Conservation (phyloP, 768 basidiomycete genomes). For the Mycena galericulata region DNA sequence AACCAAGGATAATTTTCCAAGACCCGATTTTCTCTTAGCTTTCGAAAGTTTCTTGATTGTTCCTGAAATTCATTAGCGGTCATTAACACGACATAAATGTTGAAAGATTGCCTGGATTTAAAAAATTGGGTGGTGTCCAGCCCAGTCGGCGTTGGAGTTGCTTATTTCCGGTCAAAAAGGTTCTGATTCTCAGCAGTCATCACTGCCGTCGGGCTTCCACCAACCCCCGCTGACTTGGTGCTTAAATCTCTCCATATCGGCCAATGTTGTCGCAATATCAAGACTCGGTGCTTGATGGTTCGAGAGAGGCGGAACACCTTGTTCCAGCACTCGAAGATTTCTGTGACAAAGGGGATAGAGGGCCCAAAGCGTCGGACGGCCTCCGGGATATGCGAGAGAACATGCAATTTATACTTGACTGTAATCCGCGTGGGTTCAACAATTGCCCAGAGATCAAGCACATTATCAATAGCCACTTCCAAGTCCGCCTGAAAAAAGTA, state of each 20-base stretch:
- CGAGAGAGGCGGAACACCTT: not conserved
- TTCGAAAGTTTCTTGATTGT: too few relatives aligned
- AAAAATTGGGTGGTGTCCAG: not conserved
- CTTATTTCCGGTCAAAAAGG: not conserved
- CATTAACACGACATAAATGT: too few relatives aligned
- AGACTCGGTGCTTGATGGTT: not conserved
- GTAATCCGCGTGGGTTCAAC: not conserved
- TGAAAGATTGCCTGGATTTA: not conserved
- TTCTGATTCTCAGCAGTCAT: not conserved
- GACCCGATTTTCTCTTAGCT: too few relatives aligned
- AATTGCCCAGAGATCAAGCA: not conserved
- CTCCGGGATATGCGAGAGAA: not conserved
- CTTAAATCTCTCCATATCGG: not conserved
- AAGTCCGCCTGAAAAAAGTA: not conserved
- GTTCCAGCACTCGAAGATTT: not conserved
- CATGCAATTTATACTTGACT: not conserved
- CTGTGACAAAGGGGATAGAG: not conserved
- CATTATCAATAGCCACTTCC: not conserved
- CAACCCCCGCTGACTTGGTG: not conserved
- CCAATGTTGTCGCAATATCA: not conserved
- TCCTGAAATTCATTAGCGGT: not conserved
- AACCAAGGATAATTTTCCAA: too few relatives aligned
- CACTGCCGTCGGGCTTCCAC: not conserved
- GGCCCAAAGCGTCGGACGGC: not conserved
- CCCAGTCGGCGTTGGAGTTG: conserved; percentile 1